phyloP scores from a whole-genome alignment of 2,329 filamentous ascomycete species.

The Fusarium sacchari region DNA sequence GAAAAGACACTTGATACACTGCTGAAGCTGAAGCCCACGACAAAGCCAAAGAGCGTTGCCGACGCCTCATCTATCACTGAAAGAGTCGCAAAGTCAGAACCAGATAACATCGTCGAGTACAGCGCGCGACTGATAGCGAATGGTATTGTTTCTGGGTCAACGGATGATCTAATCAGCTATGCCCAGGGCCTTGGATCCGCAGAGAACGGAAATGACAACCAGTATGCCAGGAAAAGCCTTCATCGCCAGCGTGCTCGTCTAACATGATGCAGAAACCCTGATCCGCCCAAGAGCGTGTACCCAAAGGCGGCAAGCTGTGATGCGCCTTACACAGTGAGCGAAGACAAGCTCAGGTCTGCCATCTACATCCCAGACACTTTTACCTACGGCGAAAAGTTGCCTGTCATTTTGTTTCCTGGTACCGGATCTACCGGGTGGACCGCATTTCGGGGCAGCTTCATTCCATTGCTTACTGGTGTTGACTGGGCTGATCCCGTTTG shows the following conservation, averaged over 20 bases:
- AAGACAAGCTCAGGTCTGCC: not conserved
- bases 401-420: constrained; percentile 6
- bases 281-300: not conserved
- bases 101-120: not conserved
- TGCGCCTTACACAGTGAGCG: not conserved
- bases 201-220: not conserved
- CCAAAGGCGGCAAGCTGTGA: constrained; percentile 2
- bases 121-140: not conserved
- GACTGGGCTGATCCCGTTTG: constrained; percentile 16
- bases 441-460: not conserved
- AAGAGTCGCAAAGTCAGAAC: not conserved
- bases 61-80: not conserved
- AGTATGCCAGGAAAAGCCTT: not conserved
- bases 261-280: not conserved
- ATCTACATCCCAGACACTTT: constrained; percentile 3
- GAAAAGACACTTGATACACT: not conserved
- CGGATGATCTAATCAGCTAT: not conserved
- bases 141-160: not conserved
- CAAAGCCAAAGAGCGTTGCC: not conserved
- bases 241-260: not conserved
- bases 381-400: not conserved
- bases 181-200: not conserved
- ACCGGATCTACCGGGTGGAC: constrained; percentile 2
- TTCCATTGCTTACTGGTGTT: not conserved
- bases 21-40: not conserved